Evolutionary conservation across 148 eudicot species (phyloP), one percentile per base, ranked within the genome.

Genomic region (Arctostaphylos glauca): DNA sequence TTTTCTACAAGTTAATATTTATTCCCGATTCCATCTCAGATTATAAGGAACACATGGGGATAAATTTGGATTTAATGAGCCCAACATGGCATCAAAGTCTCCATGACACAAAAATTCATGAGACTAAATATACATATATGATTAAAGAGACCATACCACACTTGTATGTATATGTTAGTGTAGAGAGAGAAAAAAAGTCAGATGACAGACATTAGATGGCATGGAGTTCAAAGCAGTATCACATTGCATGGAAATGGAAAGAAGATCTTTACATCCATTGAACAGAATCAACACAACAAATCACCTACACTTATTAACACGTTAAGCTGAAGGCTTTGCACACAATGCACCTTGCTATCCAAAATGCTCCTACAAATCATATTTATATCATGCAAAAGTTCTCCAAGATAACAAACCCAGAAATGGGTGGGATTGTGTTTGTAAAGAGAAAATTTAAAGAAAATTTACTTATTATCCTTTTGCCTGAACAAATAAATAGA

Each of bases 381-480:
- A 59, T 59, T 59, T 66, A 21, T 43, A 66, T 10, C 25, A 21
- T 3, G 19, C 19, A 19, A 31, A 15, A 14, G 6, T 3, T 73
- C 21, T 16, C 25, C 53, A 3, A 44, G 53, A 46, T 18, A 73
- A 2, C 50, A 73, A 77, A 15, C 43, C 68, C 13, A 56, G 16
- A 56, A 41, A 16, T 58, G 16, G 31, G 4, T 78, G 66, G 13
- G 59, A 48, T 52, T 5, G 44, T 49, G 31, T 60, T 43, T 50
- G 75, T 54, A 59, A 77, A 68, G 77, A 75, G 38, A 62, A 80
- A 67, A 41, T 41, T n/a, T 59, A 59, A 31, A 82, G 52, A 55
- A 82, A 41, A 83, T 31, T 31, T 23, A 58, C 83, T 55, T n/a
- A 58, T 10, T 14, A 74, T 49, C 64, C 50, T 48, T 46, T n/a